Conservation (phyloP, 164 flowering plant species). For the Malania oleifera region DNA sequence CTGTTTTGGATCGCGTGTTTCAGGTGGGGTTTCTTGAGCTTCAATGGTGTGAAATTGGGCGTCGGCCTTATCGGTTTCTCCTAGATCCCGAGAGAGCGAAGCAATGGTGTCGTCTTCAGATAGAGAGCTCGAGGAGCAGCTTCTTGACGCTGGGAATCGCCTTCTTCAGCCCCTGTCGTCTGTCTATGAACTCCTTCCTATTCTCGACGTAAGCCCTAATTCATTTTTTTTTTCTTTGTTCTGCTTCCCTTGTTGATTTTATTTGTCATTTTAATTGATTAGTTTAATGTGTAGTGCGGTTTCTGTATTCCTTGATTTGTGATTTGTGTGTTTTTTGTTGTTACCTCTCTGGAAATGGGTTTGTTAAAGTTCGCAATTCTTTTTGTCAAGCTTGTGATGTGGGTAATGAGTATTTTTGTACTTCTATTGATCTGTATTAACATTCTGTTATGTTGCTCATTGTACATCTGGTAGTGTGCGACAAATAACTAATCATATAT, state of each 20-base stretch:
- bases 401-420: no score
- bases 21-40: conserved; percentile 1
- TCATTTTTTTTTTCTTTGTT: background rate
- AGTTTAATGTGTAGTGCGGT: no score
- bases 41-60: conserved; percentile 14
- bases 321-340: no score
- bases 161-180: conserved; percentile 35
- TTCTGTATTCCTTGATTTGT: no score
- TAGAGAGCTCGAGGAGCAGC: conserved; percentile 36
- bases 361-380: no score
- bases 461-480: no score
- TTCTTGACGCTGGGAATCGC: conserved; percentile 39
- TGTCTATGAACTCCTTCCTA: conserved; percentile 39
- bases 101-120: conserved; percentile 26
- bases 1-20: background rate
- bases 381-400: no score
- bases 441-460: no score
- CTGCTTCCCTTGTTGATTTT: background rate
- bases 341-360: no score
- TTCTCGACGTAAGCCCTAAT: conserved; percentile 44
- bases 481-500: no score
- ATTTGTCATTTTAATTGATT: background rate
- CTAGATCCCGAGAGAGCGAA: conserved; percentile 8
- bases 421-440: no score
- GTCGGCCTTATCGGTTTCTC: background rate